Evolutionary conservation across 2,329 filamentous ascomycete species (phyloP).

Genomic region (Beauveria australis): DNA sequence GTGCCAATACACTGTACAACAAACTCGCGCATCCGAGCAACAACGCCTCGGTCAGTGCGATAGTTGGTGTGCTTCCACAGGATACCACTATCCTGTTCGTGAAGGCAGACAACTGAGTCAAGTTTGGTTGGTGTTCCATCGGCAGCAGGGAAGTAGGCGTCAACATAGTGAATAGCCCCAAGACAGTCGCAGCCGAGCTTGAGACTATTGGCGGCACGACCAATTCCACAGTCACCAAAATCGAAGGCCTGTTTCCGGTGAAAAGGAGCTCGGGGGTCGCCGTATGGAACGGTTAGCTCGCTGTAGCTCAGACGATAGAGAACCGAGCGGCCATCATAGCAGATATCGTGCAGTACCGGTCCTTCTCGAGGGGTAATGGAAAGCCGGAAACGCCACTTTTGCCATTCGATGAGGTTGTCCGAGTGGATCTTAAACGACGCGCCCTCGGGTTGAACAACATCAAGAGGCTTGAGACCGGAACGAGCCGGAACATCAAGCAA

Average conservation of each 20-base stretch:
- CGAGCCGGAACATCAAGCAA: slow-evolving; percentile 39
- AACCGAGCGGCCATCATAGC: slow-evolving; percentile 56
- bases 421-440: slow-evolving; percentile 53
- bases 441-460: slow-evolving; percentile 63
- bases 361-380: slow-evolving; percentile 64
- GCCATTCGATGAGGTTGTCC: slow-evolving; percentile 47
- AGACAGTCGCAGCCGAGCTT: slow-evolving; percentile 62
- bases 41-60: slow-evolving; percentile 53
- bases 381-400: slow-evolving; percentile 63
- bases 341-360: slow-evolving; percentile 60
- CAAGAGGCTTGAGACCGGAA: slow-evolving; percentile 57
- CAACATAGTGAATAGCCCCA: slow-evolving; percentile 58
- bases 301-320: slow-evolving; percentile 59
- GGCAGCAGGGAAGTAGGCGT: slow-evolving; percentile 43
- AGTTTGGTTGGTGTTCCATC: slow-evolving; percentile 44
- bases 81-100: slow-evolving; percentile 64
- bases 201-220: slow-evolving; percentile 60
- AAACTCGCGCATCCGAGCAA: slow-evolving; percentile 52
- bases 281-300: slow-evolving; percentile 65
- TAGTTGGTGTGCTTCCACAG: slow-evolving; percentile 66
- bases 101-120: slow-evolving; percentile 57
- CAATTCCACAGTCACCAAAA: slow-evolving; percentile 61
- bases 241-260: slow-evolving; percentile 66
- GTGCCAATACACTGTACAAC: slow-evolving; percentile 64
- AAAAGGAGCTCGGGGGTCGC: slow-evolving; percentile 55